Conservation (phyloP, 441 rosid species). For the Sinapis alba region DNA sequence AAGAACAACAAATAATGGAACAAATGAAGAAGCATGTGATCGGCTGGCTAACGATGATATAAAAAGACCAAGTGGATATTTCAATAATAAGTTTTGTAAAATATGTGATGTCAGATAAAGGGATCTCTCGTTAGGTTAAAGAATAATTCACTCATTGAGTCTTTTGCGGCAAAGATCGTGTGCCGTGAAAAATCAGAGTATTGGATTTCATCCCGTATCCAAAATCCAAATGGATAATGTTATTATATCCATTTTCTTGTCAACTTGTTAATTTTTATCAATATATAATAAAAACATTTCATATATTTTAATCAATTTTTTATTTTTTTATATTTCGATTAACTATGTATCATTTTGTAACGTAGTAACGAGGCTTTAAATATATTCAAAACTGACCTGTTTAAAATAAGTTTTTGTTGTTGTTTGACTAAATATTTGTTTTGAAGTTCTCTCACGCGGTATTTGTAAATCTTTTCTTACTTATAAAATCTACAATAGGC, state of each 20-base stretch:
- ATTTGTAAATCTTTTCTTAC: not conserved
- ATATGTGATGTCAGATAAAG: constrained; percentile 32
- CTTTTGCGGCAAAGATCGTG: constrained; percentile 13
- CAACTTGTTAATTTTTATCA: not conserved
- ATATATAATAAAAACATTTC: not conserved
- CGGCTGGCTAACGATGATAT: constrained; percentile 15
- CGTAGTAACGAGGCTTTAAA: not conserved
- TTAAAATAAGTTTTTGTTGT: not conserved
- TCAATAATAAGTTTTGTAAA: not conserved
- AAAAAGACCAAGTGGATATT: constrained; percentile 32
- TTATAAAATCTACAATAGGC: not conserved
- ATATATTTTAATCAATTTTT: not conserved
- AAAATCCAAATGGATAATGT: constrained; percentile 7
- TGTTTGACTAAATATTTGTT: not conserved
- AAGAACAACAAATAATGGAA: constrained; percentile 18
- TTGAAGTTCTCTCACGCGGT: not conserved
- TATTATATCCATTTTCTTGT: not conserved
- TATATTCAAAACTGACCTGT: not conserved
- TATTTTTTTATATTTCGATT: not conserved
- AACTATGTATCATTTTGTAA: not conserved
- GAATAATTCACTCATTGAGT: constrained; percentile 17
- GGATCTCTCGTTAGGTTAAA: constrained; percentile 14
- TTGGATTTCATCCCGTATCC: constrained; percentile 16
- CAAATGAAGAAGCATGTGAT: constrained; percentile 30
- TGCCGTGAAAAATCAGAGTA: not conserved